Conservation (phyloP, 345 rosid species). For the Gynandropsis gynandra region DNA sequence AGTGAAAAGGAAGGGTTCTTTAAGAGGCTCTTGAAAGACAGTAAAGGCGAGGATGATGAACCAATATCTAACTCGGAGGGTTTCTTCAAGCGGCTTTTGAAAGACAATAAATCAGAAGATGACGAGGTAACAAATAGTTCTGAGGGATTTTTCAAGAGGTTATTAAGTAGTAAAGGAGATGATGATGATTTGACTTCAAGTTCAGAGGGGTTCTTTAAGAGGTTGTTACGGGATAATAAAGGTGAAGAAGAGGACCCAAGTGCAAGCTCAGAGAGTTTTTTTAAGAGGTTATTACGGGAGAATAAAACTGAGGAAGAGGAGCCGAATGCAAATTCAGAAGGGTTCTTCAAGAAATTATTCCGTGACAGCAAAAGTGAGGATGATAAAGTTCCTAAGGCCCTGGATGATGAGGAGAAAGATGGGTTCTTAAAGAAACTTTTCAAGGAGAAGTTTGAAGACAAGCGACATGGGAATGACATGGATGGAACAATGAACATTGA, state of each 20-base stretch:
- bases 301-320: conserved; percentile 70
- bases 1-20: conserved; percentile 92
- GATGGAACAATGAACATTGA: conserved; percentile 43
- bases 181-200: conserved; percentile 53
- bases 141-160: conserved; percentile 71
- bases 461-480: conserved; percentile 55
- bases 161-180: conserved; percentile 56
- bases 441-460: conserved; percentile 78
- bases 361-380: conserved; percentile 72
- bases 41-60: conserved; percentile 72
- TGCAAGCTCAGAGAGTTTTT: conserved; percentile 45
- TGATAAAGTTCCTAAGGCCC: conserved; percentile 54
- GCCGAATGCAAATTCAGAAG: conserved; percentile 48
- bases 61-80: conserved; percentile 60
- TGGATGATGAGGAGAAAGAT: conserved; percentile 82
- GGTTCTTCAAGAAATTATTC: conserved; percentile 76
- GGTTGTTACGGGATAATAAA: conserved; percentile 56
- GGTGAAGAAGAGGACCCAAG: conserved; percentile 62
- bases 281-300: conserved; percentile 63
- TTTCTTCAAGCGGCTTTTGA: conserved; percentile 70
- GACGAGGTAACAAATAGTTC: conserved; percentile 58
- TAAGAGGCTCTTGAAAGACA: conserved; percentile 84
- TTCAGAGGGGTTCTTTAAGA: conserved; percentile 68
- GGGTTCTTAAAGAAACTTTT: conserved; percentile 83
- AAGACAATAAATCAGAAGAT: conserved; percentile 59